Evolutionary conservation across 768 basidiomycete species (phyloP).

Genomic region (Termitomyces heimii): DNA sequence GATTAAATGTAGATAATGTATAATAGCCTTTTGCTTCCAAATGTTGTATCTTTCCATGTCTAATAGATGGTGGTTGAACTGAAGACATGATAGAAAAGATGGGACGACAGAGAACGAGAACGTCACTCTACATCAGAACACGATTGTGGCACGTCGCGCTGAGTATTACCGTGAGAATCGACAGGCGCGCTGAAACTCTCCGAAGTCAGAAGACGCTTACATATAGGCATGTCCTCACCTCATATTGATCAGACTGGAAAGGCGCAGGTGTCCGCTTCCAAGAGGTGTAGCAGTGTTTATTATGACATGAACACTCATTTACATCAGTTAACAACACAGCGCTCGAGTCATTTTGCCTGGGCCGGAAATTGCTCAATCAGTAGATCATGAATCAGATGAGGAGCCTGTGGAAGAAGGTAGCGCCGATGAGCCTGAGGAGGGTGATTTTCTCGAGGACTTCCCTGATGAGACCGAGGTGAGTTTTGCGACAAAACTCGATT

Average conservation of each 20-base stretch:
- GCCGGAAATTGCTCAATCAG: conserved; percentile 20
- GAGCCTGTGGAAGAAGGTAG: conserved; percentile 34
- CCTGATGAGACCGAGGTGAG: conserved; percentile 83
- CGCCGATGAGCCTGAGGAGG: conserved; percentile 43
- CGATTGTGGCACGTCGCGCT: not conserved
- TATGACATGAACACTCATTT: not conserved
- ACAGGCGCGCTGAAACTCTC: not conserved
- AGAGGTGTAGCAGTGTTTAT: conserved; percentile 2
- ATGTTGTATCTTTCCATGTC: conserved; percentile 1
- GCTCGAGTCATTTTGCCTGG: conserved; percentile 47
- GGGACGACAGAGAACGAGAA: too few species aligned
- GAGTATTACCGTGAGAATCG: not conserved
- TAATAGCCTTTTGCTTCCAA: conserved; percentile 6
- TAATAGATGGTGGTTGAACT: not conserved
- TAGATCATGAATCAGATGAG: conserved; percentile 38
- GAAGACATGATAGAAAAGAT: too few species aligned
- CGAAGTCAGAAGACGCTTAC: not conserved
- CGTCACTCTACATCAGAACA: too few species aligned
- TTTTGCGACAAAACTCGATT: not conserved
- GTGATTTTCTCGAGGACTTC: conserved; percentile 68
- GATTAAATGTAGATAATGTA: conserved; percentile 1
- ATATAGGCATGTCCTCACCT: not conserved
- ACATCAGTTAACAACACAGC: conserved; percentile 4
- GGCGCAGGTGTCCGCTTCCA: not conserved
- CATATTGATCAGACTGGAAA: not conserved